A percentile compares a stretch with the other conserved stretches of the same genome.
phyloP scores from a whole-genome alignment of 2,329 filamentous ascomycete species.

The Colletotrichum sansevieriae region DNA sequence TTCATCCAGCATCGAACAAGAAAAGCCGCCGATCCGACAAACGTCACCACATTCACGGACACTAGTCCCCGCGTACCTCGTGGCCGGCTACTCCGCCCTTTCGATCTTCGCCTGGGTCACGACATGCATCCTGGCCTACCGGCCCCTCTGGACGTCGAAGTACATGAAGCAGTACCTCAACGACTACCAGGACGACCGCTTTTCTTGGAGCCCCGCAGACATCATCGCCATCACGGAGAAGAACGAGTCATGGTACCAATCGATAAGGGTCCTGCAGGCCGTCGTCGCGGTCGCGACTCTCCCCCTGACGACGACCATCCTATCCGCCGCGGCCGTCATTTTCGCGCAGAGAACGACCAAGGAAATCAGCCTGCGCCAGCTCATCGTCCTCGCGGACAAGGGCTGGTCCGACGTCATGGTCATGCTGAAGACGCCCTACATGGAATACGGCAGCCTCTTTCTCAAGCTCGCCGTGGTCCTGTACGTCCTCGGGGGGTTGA shows the following conservation, averaged over 20 bases:
- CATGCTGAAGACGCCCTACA: background rate
- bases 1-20: background rate
- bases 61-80: background rate
- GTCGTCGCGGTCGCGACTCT: background rate
- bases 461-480: background rate
- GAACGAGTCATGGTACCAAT: background rate
- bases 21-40: background rate
- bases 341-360: background rate
- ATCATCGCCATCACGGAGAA: background rate
- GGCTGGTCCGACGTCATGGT: background rate
- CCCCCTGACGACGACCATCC: background rate
- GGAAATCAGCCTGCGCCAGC: background rate
- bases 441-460: background rate
- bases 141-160: background rate
- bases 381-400: background rate
- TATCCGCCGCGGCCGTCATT: background rate
- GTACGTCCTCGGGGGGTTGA: background rate
- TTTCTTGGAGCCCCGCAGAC: background rate
- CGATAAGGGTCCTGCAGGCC: background rate
- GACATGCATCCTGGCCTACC: conserved; percentile 6
- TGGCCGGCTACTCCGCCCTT: background rate
- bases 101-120: background rate
- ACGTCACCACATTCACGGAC: background rate
- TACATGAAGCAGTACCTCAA: background rate
- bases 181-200: background rate